A percentile compares a stretch with the other conserved stretches of the same genome.
phyloP scores from a whole-genome alignment of 768 basidiomycete genomes.

The Lactifluus volemus region DNA sequence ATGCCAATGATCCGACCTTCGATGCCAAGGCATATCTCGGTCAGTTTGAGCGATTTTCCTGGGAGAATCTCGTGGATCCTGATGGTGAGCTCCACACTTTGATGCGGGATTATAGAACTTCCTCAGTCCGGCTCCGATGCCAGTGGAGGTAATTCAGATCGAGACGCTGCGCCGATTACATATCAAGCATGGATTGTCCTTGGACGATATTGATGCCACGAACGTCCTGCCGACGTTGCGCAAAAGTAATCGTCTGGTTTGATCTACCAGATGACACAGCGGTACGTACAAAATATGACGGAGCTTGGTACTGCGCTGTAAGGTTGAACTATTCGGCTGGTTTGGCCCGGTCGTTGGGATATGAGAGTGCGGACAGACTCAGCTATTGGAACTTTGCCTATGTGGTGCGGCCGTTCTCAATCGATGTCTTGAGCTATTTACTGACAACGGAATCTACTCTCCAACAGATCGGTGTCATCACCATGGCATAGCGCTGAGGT shows the following conservation, averaged over 20 bases:
- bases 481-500: too few species aligned
- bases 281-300: constrained; percentile 25
- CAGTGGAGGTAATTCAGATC: constrained; percentile 39
- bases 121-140: constrained; percentile 23
- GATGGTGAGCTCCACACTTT: constrained; percentile 30
- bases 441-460: too few species aligned
- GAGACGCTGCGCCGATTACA: too few species aligned
- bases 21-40: constrained; percentile 30
- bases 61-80: constrained; percentile 38
- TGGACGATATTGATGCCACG: constrained; percentile 41
- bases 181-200: constrained; percentile 33
- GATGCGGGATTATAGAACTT: neutral
- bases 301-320: too few species aligned
- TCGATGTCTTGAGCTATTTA: too few species aligned
- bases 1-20: constrained; percentile 52
- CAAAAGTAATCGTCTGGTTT: neutral
- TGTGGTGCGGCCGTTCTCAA: too few species aligned
- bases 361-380: too few species aligned
- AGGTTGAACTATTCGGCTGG: too few species aligned
- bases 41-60: constrained; percentile 40
- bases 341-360: too few species aligned
- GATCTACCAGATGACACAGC: constrained; percentile 22
- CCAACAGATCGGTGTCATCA: too few species aligned
- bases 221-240: constrained; percentile 34
- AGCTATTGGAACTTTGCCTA: too few species aligned